phyloP scores from a whole-genome alignment of 2,329 filamentous ascomycete genomes.

The Stemphylium lycopersici region DNA sequence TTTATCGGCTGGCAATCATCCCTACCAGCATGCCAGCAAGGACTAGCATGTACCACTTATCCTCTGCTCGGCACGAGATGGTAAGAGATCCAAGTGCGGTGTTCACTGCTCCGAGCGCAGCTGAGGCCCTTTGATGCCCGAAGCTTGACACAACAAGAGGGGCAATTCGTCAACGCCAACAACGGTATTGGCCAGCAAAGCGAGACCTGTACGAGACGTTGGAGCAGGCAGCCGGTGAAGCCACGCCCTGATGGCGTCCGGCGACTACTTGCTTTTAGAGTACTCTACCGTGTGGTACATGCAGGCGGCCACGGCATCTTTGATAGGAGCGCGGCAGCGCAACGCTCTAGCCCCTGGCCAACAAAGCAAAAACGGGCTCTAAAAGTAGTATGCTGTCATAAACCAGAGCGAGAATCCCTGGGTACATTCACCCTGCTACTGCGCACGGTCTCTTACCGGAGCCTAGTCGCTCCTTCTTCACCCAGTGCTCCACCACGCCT shows the following conservation, averaged over 20 bases:
- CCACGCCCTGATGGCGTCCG: constrained; percentile 7
- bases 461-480: constrained; percentile 40
- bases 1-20: constrained; percentile 12
- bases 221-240: constrained; percentile 22
- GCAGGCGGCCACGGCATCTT: constrained; percentile 24
- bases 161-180: constrained; percentile 6
- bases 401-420: constrained; percentile 37
- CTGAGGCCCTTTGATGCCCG: constrained; percentile 16
- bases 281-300: constrained; percentile 20
- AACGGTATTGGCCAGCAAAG: constrained; percentile 14
- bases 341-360: constrained; percentile 31
- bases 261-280: constrained; percentile 11
- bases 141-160: constrained; percentile 16
- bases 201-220: constrained; percentile 24
- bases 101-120: constrained; percentile 12
- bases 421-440: constrained; percentile 42
- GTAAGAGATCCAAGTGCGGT: constrained; percentile 10
- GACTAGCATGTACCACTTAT: constrained; percentile 12
- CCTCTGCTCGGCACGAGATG: constrained; percentile 10
- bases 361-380: constrained; percentile 31
- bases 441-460: constrained; percentile 40
- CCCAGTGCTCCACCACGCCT: constrained; percentile 38
- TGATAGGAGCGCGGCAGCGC: constrained; percentile 18
- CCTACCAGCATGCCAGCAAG: constrained; percentile 4
- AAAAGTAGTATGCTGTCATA: constrained; percentile 47